Conservation (phyloP, 768 basidiomycete genomes). For the Boletus rex-veris region DNA sequence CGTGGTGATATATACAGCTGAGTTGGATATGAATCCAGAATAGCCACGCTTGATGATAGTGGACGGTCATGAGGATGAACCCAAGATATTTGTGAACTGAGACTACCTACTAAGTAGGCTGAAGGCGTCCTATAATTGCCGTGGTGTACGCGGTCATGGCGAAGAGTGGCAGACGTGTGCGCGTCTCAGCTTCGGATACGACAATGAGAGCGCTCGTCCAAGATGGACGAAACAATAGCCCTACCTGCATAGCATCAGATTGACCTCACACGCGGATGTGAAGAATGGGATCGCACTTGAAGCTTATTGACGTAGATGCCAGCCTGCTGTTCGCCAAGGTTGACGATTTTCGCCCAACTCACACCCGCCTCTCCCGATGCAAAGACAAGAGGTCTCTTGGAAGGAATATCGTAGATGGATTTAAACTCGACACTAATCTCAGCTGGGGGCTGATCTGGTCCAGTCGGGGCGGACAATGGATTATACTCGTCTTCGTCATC, state of each 20-base stretch:
- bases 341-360: constrained; percentile 50
- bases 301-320: constrained; percentile 43
- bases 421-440: constrained; percentile 36
- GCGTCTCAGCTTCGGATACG: constrained; percentile 49
- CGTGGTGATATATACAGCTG: constrained; percentile 43
- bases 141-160: constrained; percentile 49
- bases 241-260: constrained; percentile 38
- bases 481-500: constrained; percentile 67
- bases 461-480: constrained; percentile 29
- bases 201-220: constrained; percentile 48
- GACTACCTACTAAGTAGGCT: constrained; percentile 52
- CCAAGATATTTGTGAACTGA: not conserved
- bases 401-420: constrained; percentile 30
- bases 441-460: constrained; percentile 7
- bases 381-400: constrained; percentile 37
- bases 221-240: constrained; percentile 45
- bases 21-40: constrained; percentile 53
- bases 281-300: constrained; percentile 36
- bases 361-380: constrained; percentile 45
- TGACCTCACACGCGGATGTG: not conserved
- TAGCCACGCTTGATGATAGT: constrained; percentile 36
- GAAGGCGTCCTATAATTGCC: constrained; percentile 38
- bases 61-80: not conserved
- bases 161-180: constrained; percentile 43
- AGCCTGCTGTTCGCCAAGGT: constrained; percentile 51